Conservation (phyloP, 345 rosid genomes). For the Eucalyptus globulus region DNA sequence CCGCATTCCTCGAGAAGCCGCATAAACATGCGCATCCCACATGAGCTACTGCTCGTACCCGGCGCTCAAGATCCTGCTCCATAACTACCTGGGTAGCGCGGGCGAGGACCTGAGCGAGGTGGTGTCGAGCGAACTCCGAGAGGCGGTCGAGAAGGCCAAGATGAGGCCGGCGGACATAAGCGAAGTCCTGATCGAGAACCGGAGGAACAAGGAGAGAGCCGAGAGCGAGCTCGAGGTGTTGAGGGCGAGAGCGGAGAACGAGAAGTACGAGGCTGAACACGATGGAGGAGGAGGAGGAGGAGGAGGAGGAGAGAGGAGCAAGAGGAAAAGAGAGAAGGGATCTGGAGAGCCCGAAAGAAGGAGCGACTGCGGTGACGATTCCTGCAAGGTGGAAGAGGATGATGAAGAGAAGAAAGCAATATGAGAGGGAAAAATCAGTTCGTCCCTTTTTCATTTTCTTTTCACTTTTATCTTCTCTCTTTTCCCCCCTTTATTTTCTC, state of each 20-base stretch:
- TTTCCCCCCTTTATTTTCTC: no score
- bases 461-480: no score
- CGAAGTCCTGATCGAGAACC: slow-evolving; percentile 20
- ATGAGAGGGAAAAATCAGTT: no score
- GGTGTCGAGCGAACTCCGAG: slow-evolving; percentile 25
- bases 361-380: neutral
- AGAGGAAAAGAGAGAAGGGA: slow-evolving; percentile 47
- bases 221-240: slow-evolving; percentile 34
- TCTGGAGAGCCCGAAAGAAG: slow-evolving; percentile 33
- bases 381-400: no score
- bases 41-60: no score
- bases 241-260: slow-evolving; percentile 34
- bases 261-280: slow-evolving; percentile 7
- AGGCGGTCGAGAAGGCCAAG: slow-evolving; percentile 45
- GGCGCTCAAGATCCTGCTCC: slow-evolving; percentile 37
- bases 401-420: no score
- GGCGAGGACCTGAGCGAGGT: slow-evolving; percentile 13
- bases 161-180: slow-evolving; percentile 90
- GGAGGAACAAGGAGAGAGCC: slow-evolving; percentile 31
- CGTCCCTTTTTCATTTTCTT: no score
- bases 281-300: slow-evolving; percentile 18
- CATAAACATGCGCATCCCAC: no score
- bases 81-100: slow-evolving; percentile 36
- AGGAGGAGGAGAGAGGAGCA: slow-evolving; percentile 3
- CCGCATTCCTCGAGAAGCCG: no score